phyloP scores from a whole-genome alignment of 2,329 filamentous ascomycete genomes.

The Trichophyton rubrum region DNA sequence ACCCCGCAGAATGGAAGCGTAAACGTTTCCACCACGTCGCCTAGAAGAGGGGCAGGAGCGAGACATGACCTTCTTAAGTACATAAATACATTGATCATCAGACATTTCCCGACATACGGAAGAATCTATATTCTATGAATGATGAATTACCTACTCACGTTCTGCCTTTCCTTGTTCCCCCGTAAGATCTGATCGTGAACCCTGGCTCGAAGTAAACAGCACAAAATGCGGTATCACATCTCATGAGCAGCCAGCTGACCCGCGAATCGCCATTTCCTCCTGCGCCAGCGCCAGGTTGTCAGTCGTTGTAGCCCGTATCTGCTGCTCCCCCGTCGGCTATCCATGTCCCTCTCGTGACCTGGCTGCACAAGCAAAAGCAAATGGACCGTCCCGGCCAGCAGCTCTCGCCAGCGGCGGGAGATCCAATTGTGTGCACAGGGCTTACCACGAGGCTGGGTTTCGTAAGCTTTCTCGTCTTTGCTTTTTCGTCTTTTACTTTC shows the following conservation, averaged over 20 bases:
- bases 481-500: background rate
- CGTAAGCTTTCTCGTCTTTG: background rate
- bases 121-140: background rate
- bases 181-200: background rate
- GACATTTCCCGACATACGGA: background rate
- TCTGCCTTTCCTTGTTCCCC: background rate
- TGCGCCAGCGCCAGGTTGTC: background rate
- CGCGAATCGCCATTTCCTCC: background rate
- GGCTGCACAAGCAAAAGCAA: background rate
- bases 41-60: background rate
- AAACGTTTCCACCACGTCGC: background rate
- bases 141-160: background rate
- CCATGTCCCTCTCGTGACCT: background rate
- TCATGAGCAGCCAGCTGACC: background rate
- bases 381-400: background rate
- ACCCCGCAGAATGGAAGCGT: background rate
- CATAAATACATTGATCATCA: background rate
- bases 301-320: background rate
- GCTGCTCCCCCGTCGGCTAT: background rate
- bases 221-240: background rate
- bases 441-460: conserved; percentile 3
- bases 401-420: background rate
- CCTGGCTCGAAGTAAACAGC: background rate
- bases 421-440: background rate
- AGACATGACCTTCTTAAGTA: background rate